A percentile compares a stretch with the other conserved stretches of the same genome.
phyloP scores from a whole-genome alignment of 2,329 filamentous ascomycete genomes.

The Colletotrichum melonis region DNA sequence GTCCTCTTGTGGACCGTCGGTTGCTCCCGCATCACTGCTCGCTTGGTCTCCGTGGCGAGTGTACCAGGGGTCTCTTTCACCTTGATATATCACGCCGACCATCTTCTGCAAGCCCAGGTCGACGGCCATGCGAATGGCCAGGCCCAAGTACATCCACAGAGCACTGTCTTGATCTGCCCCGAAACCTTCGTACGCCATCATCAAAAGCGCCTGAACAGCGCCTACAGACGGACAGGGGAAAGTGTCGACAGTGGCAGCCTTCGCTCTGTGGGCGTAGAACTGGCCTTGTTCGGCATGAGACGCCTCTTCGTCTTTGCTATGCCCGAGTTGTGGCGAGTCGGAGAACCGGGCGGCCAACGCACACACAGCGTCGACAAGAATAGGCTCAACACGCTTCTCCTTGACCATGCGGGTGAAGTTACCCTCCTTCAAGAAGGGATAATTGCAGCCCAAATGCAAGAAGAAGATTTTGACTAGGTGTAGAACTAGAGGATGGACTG shows the following conservation, averaged over 20 bases:
- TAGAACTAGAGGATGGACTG: constrained; percentile 80
- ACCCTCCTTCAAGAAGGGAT: constrained; percentile 81
- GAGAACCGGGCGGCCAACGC: constrained; percentile 86
- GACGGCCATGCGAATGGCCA: constrained; percentile 85
- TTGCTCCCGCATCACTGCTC: constrained; percentile 40
- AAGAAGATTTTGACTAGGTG: constrained; percentile 87
- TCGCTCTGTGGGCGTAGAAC: constrained; percentile 84
- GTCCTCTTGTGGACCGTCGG: constrained; percentile 52
- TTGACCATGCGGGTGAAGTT: constrained; percentile 81
- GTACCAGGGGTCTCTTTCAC: constrained; percentile 63
- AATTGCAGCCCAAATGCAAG: constrained; percentile 83
- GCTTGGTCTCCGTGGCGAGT: constrained; percentile 56
- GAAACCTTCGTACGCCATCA: constrained; percentile 91
- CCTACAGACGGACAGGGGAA: constrained; percentile 86
- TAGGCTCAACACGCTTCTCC: constrained; percentile 84
- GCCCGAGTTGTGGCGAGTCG: constrained; percentile 63
- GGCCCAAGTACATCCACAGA: constrained; percentile 92
- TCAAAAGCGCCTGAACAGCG: constrained; percentile 83
- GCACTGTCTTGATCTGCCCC: constrained; percentile 90
- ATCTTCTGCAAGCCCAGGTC: constrained; percentile 85
- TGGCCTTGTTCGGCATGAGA: constrained; percentile 77
- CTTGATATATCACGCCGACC: constrained; percentile 75
- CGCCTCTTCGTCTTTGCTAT: constrained; percentile 59
- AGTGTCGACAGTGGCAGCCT: constrained; percentile 83
- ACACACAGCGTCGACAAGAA: constrained; percentile 88